Conservation (phyloP, 371 early-diverging fungal genomes). For the Rhizopus sp. region DNA sequence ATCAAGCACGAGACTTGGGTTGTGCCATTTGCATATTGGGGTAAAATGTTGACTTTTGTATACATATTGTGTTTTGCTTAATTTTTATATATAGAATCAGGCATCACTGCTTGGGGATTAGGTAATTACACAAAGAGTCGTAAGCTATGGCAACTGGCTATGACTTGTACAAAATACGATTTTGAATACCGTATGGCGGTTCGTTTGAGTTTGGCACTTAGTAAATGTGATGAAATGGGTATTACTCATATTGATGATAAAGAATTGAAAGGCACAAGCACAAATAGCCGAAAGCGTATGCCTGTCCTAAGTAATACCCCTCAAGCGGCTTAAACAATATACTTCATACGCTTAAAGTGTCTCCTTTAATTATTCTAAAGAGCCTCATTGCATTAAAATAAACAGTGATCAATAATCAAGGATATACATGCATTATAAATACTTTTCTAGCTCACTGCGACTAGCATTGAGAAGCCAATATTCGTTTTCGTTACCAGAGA, state of each 20-base stretch:
- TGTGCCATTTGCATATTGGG: conserved; percentile 69
- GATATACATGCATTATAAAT: conserved; percentile 10
- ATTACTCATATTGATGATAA: conserved; percentile 28
- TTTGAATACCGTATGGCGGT: conserved; percentile 65
- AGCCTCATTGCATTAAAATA: background rate
- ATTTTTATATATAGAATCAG: conserved; percentile 44
- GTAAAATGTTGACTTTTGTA: conserved; percentile 37
- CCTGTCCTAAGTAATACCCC: conserved; percentile 20
- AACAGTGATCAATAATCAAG: background rate
- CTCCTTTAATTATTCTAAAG: background rate
- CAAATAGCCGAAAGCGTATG: conserved; percentile 51
- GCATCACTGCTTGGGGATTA: conserved; percentile 58
- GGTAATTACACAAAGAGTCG: conserved; percentile 49
- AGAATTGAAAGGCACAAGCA: conserved; percentile 33
- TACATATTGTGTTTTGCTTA: conserved; percentile 24
- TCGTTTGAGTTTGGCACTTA: conserved; percentile 43
- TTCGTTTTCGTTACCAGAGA: conserved; percentile 24
- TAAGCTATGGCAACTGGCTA: conserved; percentile 56
- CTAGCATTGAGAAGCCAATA: conserved; percentile 33
- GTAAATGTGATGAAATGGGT: conserved; percentile 48
- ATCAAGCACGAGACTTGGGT: conserved; percentile 60
- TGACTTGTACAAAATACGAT: conserved; percentile 57
- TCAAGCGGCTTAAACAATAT: background rate
- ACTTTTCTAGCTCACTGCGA: conserved; percentile 30
- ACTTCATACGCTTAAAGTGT: too few relatives aligned